Percentiles rank a stretch among this genome's conserved stretches.
These are phyloP conservation scores for Penicillium cataractarum DNA, from an alignment of 495 filamentous ascomycete species.

Conservation along the genomic window DNA sequence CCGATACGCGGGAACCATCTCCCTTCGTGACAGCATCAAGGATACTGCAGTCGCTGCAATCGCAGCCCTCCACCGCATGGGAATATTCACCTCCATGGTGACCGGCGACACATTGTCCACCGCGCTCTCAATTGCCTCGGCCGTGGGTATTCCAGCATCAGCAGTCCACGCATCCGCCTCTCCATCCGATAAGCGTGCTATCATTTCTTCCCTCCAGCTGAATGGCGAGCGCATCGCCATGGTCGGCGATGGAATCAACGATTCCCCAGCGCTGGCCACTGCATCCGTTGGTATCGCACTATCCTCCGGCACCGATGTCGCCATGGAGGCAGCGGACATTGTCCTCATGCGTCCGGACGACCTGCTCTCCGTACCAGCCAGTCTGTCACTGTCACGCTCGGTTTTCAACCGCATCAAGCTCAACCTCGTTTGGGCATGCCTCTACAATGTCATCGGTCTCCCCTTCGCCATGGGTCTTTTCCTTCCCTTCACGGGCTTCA, in stretches of 20 bases:
- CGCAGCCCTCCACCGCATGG: conserved; percentile 79
- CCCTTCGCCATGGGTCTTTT: conserved; percentile 96
- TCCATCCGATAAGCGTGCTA: conserved; percentile 84
- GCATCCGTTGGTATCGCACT: conserved; percentile 93
- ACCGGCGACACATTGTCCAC: conserved; percentile 88
- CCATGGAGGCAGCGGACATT: conserved; percentile 95
- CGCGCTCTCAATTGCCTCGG: conserved; percentile 77
- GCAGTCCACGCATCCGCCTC: conserved; percentile 82
- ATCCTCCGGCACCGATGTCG: conserved; percentile 90
- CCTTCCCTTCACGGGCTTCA: conserved; percentile 84
- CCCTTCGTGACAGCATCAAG: conserved; percentile 89
- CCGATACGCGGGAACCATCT: conserved; percentile 76
- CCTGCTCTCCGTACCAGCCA: conserved; percentile 86
- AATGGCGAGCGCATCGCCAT: conserved; percentile 82
- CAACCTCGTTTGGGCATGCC: conserved; percentile 88
- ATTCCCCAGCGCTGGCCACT: conserved; percentile 93
- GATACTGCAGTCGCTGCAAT: conserved; percentile 81
- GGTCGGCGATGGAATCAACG: conserved; percentile 99
- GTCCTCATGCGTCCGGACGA: conserved; percentile 93
- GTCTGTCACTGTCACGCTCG: conserved; percentile 75
- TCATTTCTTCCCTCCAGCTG: conserved; percentile 75
- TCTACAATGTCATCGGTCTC: conserved; percentile 90
- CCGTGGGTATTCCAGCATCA: conserved; percentile 76
- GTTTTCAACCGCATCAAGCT: conserved; percentile 94
- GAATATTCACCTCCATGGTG: conserved; percentile 85